These are phyloP conservation scores for Kingdonia uniflora DNA, from an alignment of 164 flowering plant species.

Conservation along the genomic window DNA sequence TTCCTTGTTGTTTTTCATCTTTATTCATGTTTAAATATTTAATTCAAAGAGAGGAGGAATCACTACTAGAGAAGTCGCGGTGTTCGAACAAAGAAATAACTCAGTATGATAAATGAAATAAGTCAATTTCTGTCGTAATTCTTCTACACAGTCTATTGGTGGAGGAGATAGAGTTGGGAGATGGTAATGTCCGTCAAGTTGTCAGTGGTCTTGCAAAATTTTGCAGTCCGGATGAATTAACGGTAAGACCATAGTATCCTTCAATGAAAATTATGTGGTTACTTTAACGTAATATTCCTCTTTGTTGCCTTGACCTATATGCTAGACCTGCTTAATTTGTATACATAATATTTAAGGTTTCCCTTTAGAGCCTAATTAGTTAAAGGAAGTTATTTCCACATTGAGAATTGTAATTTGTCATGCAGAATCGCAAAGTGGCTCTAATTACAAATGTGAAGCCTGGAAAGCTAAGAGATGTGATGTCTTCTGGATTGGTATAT, in stretches of 20 bases:
- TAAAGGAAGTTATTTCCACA: too few species aligned
- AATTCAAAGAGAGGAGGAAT: too few species aligned
- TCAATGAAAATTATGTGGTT: too few species aligned
- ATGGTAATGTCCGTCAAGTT: slow-evolving; percentile 71
- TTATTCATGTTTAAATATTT: too few species aligned
- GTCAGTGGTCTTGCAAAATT: slow-evolving; percentile 96
- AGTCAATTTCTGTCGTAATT: slow-evolving; percentile 4
- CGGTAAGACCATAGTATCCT: slow-evolving; percentile 27
- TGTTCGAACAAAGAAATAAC: too few species aligned
- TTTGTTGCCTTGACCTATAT: too few species aligned
- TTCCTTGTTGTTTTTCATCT: background rate
- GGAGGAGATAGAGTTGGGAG: slow-evolving; percentile 97
- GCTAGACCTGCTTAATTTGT: too few species aligned
- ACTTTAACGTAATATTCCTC: too few species aligned
- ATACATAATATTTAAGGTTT: too few species aligned
- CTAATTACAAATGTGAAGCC: slow-evolving; percentile 92
- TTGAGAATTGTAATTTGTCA: background rate
- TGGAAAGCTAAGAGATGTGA: slow-evolving; percentile 85
- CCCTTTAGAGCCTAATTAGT: too few species aligned
- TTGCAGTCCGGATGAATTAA: slow-evolving; percentile 65
- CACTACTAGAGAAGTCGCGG: too few species aligned
- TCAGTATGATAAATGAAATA: too few species aligned
- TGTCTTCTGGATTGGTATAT: slow-evolving; percentile 90
- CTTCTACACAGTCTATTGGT: slow-evolving; percentile 60
- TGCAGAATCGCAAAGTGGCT: slow-evolving; percentile 81